Conservation (phyloP, 2,329 filamentous ascomycete genomes). For the Pseudopyrenochaeta lycopersici region DNA sequence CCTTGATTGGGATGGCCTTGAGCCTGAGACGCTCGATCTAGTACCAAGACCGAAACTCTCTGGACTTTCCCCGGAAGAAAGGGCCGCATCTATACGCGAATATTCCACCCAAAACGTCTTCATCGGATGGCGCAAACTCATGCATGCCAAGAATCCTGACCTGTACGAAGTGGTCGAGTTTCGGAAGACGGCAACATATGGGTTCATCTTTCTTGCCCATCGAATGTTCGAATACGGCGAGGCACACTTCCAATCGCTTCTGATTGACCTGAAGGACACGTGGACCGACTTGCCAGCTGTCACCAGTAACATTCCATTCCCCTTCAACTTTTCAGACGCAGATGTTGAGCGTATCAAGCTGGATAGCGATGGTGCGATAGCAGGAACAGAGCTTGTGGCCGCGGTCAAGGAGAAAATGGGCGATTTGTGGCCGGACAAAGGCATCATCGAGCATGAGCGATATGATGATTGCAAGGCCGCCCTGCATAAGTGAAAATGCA, state of each 20-base stretch:
- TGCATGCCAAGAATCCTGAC: slow-evolving; percentile 11
- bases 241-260: slow-evolving; percentile 15
- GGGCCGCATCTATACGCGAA: slow-evolving; percentile 6
- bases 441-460: slow-evolving; percentile 10
- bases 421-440: slow-evolving; percentile 15
- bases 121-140: slow-evolving; percentile 18
- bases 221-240: slow-evolving; percentile 19
- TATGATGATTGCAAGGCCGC: slow-evolving; percentile 12
- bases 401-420: slow-evolving; percentile 6
- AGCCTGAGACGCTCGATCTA: slow-evolving; percentile 10
- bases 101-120: slow-evolving; percentile 12
- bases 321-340: slow-evolving; percentile 10
- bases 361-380: slow-evolving; percentile 11
- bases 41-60: slow-evolving; percentile 10
- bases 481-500: neutral
- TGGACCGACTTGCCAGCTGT: slow-evolving; percentile 9
- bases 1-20: slow-evolving; percentile 17
- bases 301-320: too few species aligned
- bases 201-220: slow-evolving; percentile 15
- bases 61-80: slow-evolving; percentile 15
- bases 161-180: slow-evolving; percentile 12
- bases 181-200: slow-evolving; percentile 10
- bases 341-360: slow-evolving; percentile 14
- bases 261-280: slow-evolving; percentile 13
- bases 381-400: slow-evolving; percentile 11